Percentiles rank a stretch among this genome's conserved stretches.
Evolutionary conservation across 768 basidiomycete species (phyloP).

Genomic region (Mycena galopus): DNA sequence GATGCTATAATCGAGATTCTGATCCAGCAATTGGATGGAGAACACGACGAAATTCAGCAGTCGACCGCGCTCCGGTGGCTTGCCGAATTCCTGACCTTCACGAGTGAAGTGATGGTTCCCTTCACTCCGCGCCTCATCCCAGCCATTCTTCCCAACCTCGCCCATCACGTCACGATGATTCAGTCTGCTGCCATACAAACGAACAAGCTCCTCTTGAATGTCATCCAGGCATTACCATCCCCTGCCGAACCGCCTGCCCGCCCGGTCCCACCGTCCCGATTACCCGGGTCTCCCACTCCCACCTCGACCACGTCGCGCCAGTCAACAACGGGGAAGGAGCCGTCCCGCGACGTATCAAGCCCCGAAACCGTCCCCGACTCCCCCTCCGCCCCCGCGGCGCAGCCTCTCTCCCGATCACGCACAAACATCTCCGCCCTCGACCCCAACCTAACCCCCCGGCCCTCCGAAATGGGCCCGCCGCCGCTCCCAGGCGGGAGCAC

Average conservation of each 20-base stretch:
- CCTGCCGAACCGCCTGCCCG: conserved; percentile 65
- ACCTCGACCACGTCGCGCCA: conserved; percentile 63
- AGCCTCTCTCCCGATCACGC: conserved; percentile 41
- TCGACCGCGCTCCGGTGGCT: conserved; percentile 96
- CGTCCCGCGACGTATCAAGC: conserved; percentile 62
- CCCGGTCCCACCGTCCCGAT: conserved; percentile 46
- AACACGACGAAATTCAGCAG: conserved; percentile 95
- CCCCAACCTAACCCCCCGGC: conserved; percentile 42
- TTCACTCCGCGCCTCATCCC: conserved; percentile 95
- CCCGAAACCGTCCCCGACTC: conserved; percentile 57
- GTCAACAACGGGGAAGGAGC: conserved; percentile 57
- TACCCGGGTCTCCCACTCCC: conserved; percentile 71
- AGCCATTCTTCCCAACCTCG: conserved; percentile 94
- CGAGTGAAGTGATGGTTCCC: conserved; percentile 92
- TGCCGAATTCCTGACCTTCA: conserved; percentile 88
- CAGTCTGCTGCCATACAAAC: conserved; percentile 88
- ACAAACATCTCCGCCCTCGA: conserved; percentile 28
- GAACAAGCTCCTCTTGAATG: conserved; percentile 85
- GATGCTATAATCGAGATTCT: conserved; percentile 94
- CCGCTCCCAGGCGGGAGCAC: conserved; percentile 40
- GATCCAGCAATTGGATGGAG: conserved; percentile 85
- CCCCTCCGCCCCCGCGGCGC: conserved; percentile 39
- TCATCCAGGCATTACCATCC: conserved; percentile 88
- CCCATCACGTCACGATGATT: conserved; percentile 91
- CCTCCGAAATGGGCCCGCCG: conserved; percentile 48